A percentile compares a stretch with the other conserved stretches of the same genome.
Evolutionary conservation across 2,329 filamentous ascomycete species (phyloP).

Genomic region (Cladosporium sp.): DNA sequence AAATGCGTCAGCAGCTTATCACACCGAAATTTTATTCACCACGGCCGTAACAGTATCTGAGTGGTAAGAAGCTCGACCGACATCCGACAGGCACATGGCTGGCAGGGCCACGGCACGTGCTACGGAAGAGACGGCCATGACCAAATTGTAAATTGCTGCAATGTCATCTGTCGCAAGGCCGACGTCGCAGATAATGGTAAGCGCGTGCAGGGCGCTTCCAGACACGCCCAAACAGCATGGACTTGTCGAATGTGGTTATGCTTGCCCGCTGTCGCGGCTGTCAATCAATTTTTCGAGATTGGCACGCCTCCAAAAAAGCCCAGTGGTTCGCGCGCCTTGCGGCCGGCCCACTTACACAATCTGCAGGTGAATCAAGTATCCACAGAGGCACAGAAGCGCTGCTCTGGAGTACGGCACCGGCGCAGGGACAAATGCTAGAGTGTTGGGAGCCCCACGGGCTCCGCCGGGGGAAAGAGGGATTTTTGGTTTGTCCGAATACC

Average conservation of each 20-base stretch:
- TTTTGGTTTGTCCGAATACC: slow-evolving; percentile 8
- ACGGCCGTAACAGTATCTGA: slow-evolving; percentile 1
- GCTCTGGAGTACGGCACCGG: slow-evolving; percentile 7
- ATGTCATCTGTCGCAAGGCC: background rate
- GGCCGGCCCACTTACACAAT: slow-evolving; percentile 4
- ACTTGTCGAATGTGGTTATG: background rate
- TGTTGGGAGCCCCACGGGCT: slow-evolving; percentile 12
- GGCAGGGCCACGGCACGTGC: background rate
- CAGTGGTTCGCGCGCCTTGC: slow-evolving; percentile 1
- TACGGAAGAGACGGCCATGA: background rate
- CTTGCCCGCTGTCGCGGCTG: background rate
- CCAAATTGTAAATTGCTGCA: background rate
- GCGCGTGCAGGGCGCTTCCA: background rate
- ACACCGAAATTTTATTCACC: background rate
- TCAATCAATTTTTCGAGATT: background rate
- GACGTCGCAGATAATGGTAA: background rate
- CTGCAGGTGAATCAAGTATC: slow-evolving; percentile 6
- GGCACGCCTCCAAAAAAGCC: background rate
- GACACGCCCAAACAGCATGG: background rate
- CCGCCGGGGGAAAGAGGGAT: slow-evolving; percentile 9
- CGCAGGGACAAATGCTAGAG: background rate
- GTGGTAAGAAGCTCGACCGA: background rate
- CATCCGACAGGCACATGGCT: background rate
- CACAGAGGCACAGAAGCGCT: background rate
- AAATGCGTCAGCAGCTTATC: slow-evolving; percentile 5